These are phyloP conservation scores for Citrullus mucosospermus DNA, from an alignment of 306 rosid species.

Conservation along the genomic window DNA sequence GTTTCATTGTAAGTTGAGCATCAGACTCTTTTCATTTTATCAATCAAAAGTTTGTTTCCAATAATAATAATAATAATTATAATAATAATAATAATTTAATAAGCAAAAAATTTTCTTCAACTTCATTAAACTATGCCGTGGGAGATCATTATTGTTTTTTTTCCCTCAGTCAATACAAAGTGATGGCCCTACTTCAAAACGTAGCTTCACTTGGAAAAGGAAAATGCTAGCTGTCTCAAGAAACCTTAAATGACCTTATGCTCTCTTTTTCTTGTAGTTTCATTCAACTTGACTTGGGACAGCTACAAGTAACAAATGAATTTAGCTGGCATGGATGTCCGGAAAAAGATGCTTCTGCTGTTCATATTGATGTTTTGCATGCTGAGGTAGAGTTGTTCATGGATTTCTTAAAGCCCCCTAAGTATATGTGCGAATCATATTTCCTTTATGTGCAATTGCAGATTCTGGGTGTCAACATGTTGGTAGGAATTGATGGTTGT, in stretches of 20 bases:
- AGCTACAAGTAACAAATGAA: slow-evolving; percentile 65
- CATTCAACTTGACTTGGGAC: slow-evolving; percentile 96
- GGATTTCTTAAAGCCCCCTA: not conserved
- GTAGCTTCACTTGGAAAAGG: not conserved
- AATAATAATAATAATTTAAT: not conserved
- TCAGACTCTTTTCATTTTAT: too few species aligned
- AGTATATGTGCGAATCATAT: not conserved
- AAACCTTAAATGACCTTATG: not conserved
- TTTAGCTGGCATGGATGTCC: slow-evolving; percentile 84
- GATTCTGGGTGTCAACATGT: slow-evolving; percentile 91
- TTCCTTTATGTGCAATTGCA: slow-evolving; percentile 22
- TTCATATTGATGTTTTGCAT: slow-evolving; percentile 73
- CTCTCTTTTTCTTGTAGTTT: slow-evolving; percentile 35
- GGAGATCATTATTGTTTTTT: not conserved
- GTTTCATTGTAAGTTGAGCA: too few species aligned
- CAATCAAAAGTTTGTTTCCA: too few species aligned
- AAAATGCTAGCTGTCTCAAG: not conserved
- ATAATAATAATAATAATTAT: not conserved
- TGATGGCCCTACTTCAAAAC: not conserved
- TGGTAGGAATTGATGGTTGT: slow-evolving; percentile 63
- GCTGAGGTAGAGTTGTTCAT: slow-evolving; percentile 58
- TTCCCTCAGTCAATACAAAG: not conserved
- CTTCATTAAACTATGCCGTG: not conserved
- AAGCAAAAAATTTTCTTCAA: not conserved
- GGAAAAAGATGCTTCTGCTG: slow-evolving; percentile 83